These are phyloP conservation scores for Diphasiastrum complanatum DNA, from an alignment of 83 land plant species.

Conservation along the genomic window DNA sequence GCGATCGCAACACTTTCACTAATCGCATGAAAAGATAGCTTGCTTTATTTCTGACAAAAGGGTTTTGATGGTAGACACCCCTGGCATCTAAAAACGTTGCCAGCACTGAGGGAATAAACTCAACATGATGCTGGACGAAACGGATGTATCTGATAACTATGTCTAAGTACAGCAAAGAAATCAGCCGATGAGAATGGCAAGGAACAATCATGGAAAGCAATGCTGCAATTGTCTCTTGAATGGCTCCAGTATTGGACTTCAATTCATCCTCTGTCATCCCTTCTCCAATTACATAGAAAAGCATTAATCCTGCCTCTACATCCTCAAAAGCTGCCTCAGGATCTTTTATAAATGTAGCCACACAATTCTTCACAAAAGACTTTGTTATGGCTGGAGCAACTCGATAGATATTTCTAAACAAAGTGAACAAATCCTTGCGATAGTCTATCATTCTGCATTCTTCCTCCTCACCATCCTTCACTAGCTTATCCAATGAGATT, in stretches of 20 bases:
- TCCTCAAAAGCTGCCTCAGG: slow-evolving; percentile 88
- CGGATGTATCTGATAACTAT: slow-evolving; percentile 68
- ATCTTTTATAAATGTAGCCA: slow-evolving; percentile 65
- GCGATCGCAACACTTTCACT: slow-evolving; percentile 67
- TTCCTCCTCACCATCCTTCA: slow-evolving; percentile 77
- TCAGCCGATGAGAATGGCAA: slow-evolving; percentile 79
- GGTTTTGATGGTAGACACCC: slow-evolving; percentile 85
- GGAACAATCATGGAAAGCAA: slow-evolving; percentile 57
- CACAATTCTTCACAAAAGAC: slow-evolving; percentile 51
- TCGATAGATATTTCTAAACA: slow-evolving; percentile 68
- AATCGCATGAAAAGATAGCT: slow-evolving; percentile 96
- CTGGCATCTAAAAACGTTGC: slow-evolving; percentile 83
- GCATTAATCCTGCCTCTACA: slow-evolving; percentile 72
- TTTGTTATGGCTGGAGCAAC: slow-evolving; percentile 87
- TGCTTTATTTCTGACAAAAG: slow-evolving; percentile 73
- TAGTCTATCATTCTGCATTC: slow-evolving; percentile 81
- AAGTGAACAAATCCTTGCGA: slow-evolving; percentile 61
- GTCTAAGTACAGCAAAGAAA: slow-evolving; percentile 78
- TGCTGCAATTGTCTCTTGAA: slow-evolving; percentile 57
- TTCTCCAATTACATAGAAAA: slow-evolving; percentile 75
- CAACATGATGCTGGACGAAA: slow-evolving; percentile 71
- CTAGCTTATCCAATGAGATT: slow-evolving; percentile 57
- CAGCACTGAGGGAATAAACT: slow-evolving; percentile 64
- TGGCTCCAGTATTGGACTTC: slow-evolving; percentile 47
- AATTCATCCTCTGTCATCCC: slow-evolving; percentile 67